Evolutionary conservation across 2,329 filamentous ascomycete genomes (phyloP).

Genomic region (Fonsecaea multimorphosa): DNA sequence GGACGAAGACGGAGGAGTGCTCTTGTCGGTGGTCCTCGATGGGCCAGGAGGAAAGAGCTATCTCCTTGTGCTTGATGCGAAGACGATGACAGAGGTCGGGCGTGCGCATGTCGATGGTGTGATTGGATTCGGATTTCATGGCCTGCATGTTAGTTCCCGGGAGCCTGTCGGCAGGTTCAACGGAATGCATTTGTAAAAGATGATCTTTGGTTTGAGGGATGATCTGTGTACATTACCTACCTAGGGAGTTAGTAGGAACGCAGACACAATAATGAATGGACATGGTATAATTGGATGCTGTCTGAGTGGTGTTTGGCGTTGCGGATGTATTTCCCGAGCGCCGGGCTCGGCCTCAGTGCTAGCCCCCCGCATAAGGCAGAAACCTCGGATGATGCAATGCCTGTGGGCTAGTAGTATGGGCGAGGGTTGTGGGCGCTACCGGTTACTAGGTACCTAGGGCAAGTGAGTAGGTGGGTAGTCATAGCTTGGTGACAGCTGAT

Average conservation of each 20-base stretch:
- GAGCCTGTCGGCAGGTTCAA: constrained; percentile 18
- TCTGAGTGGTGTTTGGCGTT: neutral
- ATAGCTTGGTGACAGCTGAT: neutral
- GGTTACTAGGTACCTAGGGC: no score
- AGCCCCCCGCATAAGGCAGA: neutral
- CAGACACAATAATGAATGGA: neutral
- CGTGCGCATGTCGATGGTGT: constrained; percentile 57
- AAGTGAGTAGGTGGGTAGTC: neutral
- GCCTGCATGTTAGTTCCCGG: constrained; percentile 38
- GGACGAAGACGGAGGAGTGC: constrained; percentile 60
- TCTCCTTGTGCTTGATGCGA: constrained; percentile 59
- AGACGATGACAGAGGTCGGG: constrained; percentile 56
- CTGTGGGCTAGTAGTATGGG: neutral
- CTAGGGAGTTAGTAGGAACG: no score
- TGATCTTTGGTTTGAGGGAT: neutral
- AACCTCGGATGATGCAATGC: neutral
- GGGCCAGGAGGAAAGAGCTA: constrained; percentile 59
- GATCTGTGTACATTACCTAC: neutral
- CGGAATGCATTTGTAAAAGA: constrained; percentile 25
- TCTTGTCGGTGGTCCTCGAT: constrained; percentile 61
- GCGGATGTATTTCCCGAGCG: neutral
- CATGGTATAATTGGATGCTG: no score
- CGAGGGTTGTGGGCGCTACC: no score
- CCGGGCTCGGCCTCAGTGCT: neutral
- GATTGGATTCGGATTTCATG: constrained; percentile 62